phyloP scores from a whole-genome alignment of 1,284 basidiomycete species.

The Psilocybe mexicana region DNA sequence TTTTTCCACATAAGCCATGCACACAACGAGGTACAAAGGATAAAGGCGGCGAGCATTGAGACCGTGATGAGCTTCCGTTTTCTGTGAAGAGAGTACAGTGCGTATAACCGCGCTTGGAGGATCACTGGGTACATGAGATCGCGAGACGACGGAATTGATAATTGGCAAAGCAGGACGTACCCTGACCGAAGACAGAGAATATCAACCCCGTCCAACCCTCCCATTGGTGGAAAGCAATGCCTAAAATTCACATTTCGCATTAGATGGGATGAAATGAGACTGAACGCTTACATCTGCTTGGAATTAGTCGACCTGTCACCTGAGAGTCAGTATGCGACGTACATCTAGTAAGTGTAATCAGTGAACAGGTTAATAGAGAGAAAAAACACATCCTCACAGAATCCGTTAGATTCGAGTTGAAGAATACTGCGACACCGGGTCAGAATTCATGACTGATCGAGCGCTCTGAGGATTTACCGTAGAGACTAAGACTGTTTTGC shows the following conservation, averaged over 20 bases:
- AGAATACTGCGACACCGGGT: neutral
- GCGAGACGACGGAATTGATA: no score
- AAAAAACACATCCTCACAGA: neutral
- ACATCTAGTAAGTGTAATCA: neutral
- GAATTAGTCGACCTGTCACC: no score
- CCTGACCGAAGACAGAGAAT: neutral
- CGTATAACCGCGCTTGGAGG: neutral
- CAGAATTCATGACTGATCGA: neutral
- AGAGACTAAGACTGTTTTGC: neutral
- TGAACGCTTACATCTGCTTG: no score
- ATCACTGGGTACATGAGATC: neutral
- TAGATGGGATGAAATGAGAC: no score
- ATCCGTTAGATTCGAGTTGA: neutral
- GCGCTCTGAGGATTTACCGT: neutral
- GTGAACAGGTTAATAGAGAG: no score
- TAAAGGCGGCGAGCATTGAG: neutral
- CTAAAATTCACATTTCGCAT: neutral
- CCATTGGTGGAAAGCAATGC: neutral
- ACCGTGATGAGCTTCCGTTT: neutral
- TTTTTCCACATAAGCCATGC: neutral
- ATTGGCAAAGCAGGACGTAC: neutral
- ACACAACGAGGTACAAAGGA: neutral
- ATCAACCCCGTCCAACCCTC: slow-evolving; percentile 1
- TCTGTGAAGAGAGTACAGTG: neutral
- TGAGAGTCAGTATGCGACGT: neutral